phyloP scores from a whole-genome alignment of 225 moss, liverwort and hornwort genomes.

The Antitrichia curtipendula region DNA sequence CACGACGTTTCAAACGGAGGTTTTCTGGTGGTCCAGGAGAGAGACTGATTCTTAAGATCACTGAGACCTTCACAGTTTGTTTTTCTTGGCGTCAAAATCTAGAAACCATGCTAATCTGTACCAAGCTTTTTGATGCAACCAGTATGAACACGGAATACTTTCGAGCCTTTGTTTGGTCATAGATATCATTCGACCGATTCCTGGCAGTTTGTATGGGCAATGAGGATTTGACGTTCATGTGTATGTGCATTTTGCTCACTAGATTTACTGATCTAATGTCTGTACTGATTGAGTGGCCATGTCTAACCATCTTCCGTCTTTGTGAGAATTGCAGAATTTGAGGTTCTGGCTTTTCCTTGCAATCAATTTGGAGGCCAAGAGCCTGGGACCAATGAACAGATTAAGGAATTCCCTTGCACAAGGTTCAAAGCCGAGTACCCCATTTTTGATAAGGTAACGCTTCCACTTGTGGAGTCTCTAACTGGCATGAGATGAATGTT shows the following conservation, averaged over 20 bases:
- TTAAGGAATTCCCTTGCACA: slow-evolving; percentile 80
- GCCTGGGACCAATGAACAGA: slow-evolving; percentile 78
- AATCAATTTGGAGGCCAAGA: slow-evolving; percentile 96
- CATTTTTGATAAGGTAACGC: slow-evolving; percentile 74
- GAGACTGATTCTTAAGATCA: not conserved
- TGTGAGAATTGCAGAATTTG: slow-evolving; percentile 40
- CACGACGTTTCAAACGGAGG: not conserved
- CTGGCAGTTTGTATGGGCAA: not conserved
- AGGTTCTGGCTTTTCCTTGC: slow-evolving; percentile 87
- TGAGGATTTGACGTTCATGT: not conserved
- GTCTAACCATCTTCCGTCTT: not conserved
- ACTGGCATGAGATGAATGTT: not conserved
- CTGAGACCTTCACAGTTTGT: not conserved
- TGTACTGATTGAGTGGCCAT: not conserved
- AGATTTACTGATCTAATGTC: not conserved
- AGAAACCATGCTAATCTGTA: not conserved
- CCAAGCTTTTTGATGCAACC: not conserved
- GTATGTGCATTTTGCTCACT: not conserved
- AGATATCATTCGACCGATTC: not conserved
- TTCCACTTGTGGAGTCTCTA: not conserved
- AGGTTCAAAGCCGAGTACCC: slow-evolving; percentile 90
- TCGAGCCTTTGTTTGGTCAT: not conserved
- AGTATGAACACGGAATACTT: not conserved
- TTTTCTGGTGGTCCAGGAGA: not conserved
- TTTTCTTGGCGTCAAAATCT: not conserved